Percentiles rank a stretch among this genome's conserved stretches.
phyloP scores from a whole-genome alignment of 2,329 filamentous ascomycete genomes.

The Fusarium sublunatum region DNA sequence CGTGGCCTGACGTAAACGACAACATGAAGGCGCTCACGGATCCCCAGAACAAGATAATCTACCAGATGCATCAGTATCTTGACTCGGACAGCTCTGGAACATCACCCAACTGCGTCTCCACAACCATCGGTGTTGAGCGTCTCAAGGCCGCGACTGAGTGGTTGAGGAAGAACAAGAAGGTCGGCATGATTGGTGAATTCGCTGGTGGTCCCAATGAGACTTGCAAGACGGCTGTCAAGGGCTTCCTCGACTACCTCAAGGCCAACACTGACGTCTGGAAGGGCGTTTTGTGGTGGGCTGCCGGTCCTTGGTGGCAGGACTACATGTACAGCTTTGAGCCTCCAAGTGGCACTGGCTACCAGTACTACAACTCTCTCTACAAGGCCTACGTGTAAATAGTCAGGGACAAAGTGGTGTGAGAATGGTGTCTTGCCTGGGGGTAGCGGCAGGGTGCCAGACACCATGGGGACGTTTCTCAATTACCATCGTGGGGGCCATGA shows the following conservation, averaged over 20 bases:
- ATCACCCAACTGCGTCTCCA: conserved; percentile 58
- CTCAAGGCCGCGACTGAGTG: conserved; percentile 63
- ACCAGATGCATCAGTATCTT: conserved; percentile 71
- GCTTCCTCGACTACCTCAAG: conserved; percentile 63
- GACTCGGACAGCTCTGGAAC: conserved; percentile 67
- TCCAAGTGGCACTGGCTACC: conserved; percentile 57
- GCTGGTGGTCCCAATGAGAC: conserved; percentile 64
- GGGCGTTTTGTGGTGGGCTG: conserved; percentile 68
- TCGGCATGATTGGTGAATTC: conserved; percentile 67
- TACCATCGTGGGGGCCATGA: too few species aligned
- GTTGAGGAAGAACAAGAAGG: conserved; percentile 66
- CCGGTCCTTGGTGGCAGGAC: conserved; percentile 68
- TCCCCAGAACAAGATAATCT: conserved; percentile 62
- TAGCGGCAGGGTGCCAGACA: too few species aligned
- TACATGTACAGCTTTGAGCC: conserved; percentile 63
- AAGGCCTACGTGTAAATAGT: conserved; percentile 31
- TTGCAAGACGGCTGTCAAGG: conserved; percentile 64
- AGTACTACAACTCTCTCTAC: conserved; percentile 45
- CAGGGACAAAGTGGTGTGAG: neutral
- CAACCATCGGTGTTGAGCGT: conserved; percentile 62
- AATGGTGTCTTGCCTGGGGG: too few species aligned
- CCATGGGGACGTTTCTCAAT: too few species aligned
- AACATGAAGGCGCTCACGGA: conserved; percentile 58
- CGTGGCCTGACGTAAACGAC: conserved; percentile 55
- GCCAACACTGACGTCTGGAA: conserved; percentile 69